A percentile compares a stretch with the other conserved stretches of the same genome.
Evolutionary conservation across 495 filamentous ascomycete genomes (phyloP).

Genomic region (Tuber indicum): DNA sequence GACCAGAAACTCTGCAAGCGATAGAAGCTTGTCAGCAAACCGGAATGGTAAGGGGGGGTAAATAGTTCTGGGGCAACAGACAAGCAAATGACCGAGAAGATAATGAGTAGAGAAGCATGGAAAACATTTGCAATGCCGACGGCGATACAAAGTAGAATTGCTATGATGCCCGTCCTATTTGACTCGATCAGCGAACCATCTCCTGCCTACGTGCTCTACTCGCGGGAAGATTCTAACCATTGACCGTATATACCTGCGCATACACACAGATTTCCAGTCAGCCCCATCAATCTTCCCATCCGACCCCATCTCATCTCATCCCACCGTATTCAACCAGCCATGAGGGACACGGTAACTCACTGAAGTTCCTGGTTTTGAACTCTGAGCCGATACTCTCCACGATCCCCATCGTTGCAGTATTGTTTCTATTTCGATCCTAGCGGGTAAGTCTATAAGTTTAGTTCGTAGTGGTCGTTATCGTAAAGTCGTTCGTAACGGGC

Average conservation of each 20-base stretch:
- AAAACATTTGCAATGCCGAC: slow-evolving; percentile 86
- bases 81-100: slow-evolving; percentile 82
- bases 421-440: slow-evolving; percentile 8
- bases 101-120: slow-evolving; percentile 60
- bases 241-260: slow-evolving; percentile 92
- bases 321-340: slow-evolving; percentile 4
- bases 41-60: not conserved
- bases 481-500: not conserved
- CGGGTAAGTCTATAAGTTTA: not conserved
- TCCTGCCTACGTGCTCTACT: slow-evolving; percentile 4
- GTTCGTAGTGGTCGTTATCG: not conserved
- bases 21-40: slow-evolving; percentile 18
- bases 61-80: slow-evolving; percentile 48
- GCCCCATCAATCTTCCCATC: slow-evolving; percentile 16
- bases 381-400: slow-evolving; percentile 52
- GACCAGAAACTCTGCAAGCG: slow-evolving; percentile 59
- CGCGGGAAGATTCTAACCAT: slow-evolving; percentile 61
- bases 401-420: slow-evolving; percentile 46
- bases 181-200: slow-evolving; percentile 11
- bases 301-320: slow-evolving; percentile 13
- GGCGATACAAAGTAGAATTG: slow-evolving; percentile 91
- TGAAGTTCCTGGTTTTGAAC: slow-evolving; percentile 95
- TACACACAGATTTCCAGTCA: slow-evolving; percentile 43
- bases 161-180: slow-evolving; percentile 82
- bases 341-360: slow-evolving; percentile 53